A percentile compares a stretch with the other conserved stretches of the same genome.
These are phyloP conservation scores for Tetrahymena malaccensis DNA, from an alignment of 73 alveolate genomes.

Conservation along the genomic window DNA sequence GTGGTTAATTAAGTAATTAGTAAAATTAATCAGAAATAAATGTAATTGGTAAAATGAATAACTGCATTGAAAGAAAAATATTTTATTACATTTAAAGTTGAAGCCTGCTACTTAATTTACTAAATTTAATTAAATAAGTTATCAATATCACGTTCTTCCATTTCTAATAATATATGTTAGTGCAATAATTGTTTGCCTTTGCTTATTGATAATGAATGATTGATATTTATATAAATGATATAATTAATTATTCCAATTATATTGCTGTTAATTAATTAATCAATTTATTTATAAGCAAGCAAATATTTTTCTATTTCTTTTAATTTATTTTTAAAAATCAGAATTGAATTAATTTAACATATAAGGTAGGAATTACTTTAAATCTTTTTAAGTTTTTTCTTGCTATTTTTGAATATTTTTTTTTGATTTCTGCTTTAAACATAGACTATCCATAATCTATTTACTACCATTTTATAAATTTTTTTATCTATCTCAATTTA, in stretches of 20 bases:
- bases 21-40: not conserved
- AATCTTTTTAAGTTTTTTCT: not conserved
- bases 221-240: not conserved
- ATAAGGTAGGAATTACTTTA: not conserved
- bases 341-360: not conserved
- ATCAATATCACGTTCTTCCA: not conserved
- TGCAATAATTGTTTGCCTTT: not conserved
- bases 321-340: not conserved
- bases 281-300: not conserved
- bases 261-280: not conserved
- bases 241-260: not conserved
- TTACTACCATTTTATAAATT: not conserved
- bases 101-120: not conserved
- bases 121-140: not conserved
- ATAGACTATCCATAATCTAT: not conserved
- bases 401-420: not conserved
- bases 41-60: no score
- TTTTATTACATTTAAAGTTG: not conserved
- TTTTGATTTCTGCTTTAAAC: not conserved
- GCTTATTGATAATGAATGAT: not conserved
- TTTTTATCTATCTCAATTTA: not conserved
- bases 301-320: not conserved
- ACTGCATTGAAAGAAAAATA: not conserved
- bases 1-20: not conserved
- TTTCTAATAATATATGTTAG: not conserved